These are phyloP conservation scores for Claviceps fusiformis DNA, from an alignment of 2,329 filamentous ascomycete species.

Conservation along the genomic window DNA sequence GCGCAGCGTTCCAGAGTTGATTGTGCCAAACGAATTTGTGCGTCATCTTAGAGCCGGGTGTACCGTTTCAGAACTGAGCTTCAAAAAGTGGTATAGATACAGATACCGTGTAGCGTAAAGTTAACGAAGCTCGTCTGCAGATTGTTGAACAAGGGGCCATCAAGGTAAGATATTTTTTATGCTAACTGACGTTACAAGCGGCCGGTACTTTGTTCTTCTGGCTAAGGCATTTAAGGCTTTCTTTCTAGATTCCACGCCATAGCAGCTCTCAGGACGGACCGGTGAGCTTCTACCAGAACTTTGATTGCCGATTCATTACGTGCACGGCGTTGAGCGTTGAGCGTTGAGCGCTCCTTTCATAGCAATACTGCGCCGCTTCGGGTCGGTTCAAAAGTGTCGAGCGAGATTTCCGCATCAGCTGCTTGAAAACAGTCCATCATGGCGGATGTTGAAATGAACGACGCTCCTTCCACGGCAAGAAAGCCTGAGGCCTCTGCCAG, in stretches of 20 bases:
- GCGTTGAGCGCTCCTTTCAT: background rate
- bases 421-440: slow-evolving; percentile 34
- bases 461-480: slow-evolving; percentile 54
- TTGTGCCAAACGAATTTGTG: background rate
- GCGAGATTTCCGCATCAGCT: background rate
- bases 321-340: background rate
- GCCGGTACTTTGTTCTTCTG: background rate
- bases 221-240: background rate
- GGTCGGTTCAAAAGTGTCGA: background rate
- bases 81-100: background rate
- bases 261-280: background rate
- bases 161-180: slow-evolving; percentile 1
- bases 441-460: slow-evolving; percentile 96
- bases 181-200: background rate
- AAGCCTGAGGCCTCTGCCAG: slow-evolving; percentile 32
- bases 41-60: background rate
- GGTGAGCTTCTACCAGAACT: background rate
- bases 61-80: background rate
- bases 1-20: background rate
- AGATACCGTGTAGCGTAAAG: background rate
- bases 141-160: background rate
- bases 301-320: background rate
- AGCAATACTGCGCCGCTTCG: background rate
- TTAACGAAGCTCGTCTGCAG: background rate
- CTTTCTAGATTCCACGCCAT: background rate